Conservation (phyloP, 2,329 filamentous ascomycete species). For the Uncinocarpus reesii region DNA sequence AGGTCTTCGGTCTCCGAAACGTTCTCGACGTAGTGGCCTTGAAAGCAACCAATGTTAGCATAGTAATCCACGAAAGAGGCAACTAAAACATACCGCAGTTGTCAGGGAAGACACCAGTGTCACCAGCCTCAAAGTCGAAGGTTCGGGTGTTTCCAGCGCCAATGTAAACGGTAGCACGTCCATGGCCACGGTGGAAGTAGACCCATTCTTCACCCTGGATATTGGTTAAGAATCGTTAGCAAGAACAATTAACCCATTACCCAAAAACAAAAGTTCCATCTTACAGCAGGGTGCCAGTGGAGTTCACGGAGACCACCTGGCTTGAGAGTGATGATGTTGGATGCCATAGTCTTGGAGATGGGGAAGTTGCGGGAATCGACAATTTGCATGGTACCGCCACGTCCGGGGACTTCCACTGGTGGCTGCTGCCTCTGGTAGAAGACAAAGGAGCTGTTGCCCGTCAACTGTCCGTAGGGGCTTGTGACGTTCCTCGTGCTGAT, state of each 20-base stretch:
- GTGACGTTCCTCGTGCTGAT: constrained; percentile 42
- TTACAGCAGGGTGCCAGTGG: constrained; percentile 60
- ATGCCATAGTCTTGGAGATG: constrained; percentile 54
- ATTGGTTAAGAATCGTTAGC: constrained; percentile 1
- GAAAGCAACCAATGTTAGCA: no score
- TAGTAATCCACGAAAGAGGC: no score
- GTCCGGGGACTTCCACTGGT: constrained; percentile 49
- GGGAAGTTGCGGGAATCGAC: constrained; percentile 60
- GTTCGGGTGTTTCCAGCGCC: constrained; percentile 52
- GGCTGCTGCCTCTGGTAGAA: constrained; percentile 50
- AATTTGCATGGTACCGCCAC: constrained; percentile 52
- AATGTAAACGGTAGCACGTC: constrained; percentile 54
- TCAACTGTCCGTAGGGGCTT: constrained; percentile 41
- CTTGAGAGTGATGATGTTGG: constrained; percentile 53
- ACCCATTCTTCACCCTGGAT: constrained; percentile 58
- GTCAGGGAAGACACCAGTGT: constrained; percentile 58
- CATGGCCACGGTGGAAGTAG: constrained; percentile 56
- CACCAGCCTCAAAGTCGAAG: constrained; percentile 57
- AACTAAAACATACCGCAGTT: constrained; percentile 43
- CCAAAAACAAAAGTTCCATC: constrained; percentile 17
- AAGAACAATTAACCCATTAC: neutral
- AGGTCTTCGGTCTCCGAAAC: constrained; percentile 53
- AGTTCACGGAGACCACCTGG: constrained; percentile 55
- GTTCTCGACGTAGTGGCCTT: constrained; percentile 59
- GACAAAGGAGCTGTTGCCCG: constrained; percentile 52